A percentile compares a stretch with the other conserved stretches of the same genome.
Evolutionary conservation across 208 protist species (phyloP).

Genomic region (Crithidia brevicula): DNA sequence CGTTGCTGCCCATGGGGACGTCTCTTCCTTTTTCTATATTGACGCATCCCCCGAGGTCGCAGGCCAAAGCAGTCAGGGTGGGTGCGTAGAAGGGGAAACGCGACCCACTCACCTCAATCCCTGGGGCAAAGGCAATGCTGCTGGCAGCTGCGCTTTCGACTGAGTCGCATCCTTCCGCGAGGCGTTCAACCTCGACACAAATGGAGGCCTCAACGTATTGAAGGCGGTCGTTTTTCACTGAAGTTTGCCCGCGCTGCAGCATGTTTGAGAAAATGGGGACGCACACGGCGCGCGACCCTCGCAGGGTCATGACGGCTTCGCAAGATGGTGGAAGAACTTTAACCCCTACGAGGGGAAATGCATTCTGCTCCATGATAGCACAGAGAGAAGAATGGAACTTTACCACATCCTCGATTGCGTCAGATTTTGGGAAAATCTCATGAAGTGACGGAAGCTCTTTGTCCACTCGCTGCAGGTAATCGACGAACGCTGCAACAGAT

Average conservation of each 20-base stretch:
- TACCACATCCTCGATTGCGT: conserved; percentile 40
- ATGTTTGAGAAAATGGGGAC: conserved; percentile 74
- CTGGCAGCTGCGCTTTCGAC: conserved; percentile 19
- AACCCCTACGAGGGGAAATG: conserved; percentile 61
- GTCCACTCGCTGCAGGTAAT: conserved; percentile 64
- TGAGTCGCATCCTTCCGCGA: conserved; percentile 28
- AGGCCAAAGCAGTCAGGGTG: conserved; percentile 55
- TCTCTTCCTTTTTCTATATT: conserved; percentile 49
- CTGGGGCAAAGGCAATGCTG: conserved; percentile 42
- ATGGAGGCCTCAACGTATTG: conserved; percentile 76
- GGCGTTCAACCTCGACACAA: conserved; percentile 46
- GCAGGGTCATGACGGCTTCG: conserved; percentile 48
- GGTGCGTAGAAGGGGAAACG: conserved; percentile 86
- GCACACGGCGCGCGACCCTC: conserved; percentile 54
- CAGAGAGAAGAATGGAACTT: conserved; percentile 79
- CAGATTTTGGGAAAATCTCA: conserved; percentile 70
- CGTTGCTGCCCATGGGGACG: conserved; percentile 24
- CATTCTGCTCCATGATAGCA: conserved; percentile 56
- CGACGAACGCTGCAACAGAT: conserved; percentile 54
- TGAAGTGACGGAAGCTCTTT: conserved; percentile 68
- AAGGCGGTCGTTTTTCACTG: conserved; percentile 49
- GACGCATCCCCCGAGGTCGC: conserved; percentile 71
- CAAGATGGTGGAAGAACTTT: conserved; percentile 67
- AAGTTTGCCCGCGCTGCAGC: conserved; percentile 39
- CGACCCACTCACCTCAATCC: conserved; percentile 74